Evolutionary conservation across 2,329 filamentous ascomycete genomes (phyloP).

Genomic region (Geosmithia putterillii): DNA sequence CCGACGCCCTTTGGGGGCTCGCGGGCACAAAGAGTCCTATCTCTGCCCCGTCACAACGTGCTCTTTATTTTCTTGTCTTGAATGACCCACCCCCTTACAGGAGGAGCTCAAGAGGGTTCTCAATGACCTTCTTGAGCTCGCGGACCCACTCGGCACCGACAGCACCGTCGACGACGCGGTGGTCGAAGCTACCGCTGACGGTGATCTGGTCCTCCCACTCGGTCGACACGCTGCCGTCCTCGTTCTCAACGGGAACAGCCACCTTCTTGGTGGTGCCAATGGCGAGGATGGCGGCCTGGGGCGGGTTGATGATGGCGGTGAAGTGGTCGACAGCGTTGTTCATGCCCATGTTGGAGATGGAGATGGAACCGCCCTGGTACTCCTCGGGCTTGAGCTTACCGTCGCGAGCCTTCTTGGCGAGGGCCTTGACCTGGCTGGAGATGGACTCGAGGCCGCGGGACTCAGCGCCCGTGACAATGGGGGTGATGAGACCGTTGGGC

Average conservation of each 20-base stretch:
- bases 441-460: slow-evolving; percentile 79
- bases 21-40: background rate
- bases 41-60: too few relatives aligned
- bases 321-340: slow-evolving; percentile 93
- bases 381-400: slow-evolving; percentile 99
- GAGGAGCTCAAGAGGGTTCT: slow-evolving; percentile 92
- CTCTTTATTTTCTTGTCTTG: background rate
- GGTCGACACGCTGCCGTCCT: slow-evolving; percentile 62
- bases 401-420: slow-evolving; percentile 90
- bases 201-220: slow-evolving; percentile 97
- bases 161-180: slow-evolving; percentile 96
- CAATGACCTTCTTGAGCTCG: slow-evolving; percentile 93
- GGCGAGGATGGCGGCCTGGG: slow-evolving; percentile 88
- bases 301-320: slow-evolving; percentile 97
- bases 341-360: slow-evolving; percentile 99
- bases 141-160: slow-evolving; percentile 94
- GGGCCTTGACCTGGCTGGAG: slow-evolving; percentile 83
- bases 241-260: slow-evolving; percentile 71
- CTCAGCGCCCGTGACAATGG: slow-evolving; percentile 86
- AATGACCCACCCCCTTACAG: slow-evolving; percentile 49
- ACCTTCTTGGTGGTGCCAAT: slow-evolving; percentile 95
- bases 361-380: slow-evolving; percentile 98
- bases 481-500: slow-evolving; percentile 88
- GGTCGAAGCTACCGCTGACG: slow-evolving; percentile 92
- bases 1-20: background rate